Percentiles rank a stretch among this genome's conserved stretches.
These are phyloP conservation scores for Silene uniflora DNA, from an alignment of 148 eudicot genomes.

Conservation along the genomic window DNA sequence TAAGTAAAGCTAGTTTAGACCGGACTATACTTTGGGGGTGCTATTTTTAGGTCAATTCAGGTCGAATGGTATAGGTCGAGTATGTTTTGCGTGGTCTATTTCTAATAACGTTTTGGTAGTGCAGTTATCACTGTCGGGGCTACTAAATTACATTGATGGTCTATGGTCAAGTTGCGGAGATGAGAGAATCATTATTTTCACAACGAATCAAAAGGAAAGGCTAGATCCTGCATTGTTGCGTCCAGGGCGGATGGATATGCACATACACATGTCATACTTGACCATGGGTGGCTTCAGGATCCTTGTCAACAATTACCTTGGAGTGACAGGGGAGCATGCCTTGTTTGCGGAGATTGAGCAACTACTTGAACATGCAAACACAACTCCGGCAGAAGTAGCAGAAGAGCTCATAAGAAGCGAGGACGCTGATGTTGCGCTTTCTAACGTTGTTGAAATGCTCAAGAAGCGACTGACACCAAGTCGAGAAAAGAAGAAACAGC, in stretches of 20 bases:
- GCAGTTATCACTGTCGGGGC: constrained; percentile 27
- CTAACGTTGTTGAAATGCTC: constrained; percentile 28
- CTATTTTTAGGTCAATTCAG: no score
- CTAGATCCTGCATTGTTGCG: constrained; percentile 40
- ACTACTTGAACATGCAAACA: constrained; percentile 18
- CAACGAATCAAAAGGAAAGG: constrained; percentile 36
- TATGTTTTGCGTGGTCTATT: no score
- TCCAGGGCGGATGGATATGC: constrained; percentile 47
- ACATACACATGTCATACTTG: constrained; percentile 44
- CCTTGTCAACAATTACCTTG: constrained; percentile 39
- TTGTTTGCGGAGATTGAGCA: constrained; percentile 32
- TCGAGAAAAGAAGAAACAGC: neutral
- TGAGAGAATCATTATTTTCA: constrained; percentile 38
- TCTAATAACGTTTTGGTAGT: no score
- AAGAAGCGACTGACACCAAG: constrained; percentile 9
- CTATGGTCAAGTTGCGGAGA: constrained; percentile 50
- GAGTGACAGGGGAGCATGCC: constrained; percentile 23
- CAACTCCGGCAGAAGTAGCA: constrained; percentile 45
- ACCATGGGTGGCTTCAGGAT: constrained; percentile 30
- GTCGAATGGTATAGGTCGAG: no score
- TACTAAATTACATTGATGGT: constrained; percentile 39
- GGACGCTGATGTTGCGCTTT: constrained; percentile 32
- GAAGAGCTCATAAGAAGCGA: constrained; percentile 45
- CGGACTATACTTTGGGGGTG: no score
- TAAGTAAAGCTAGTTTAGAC: no score